Evolutionary conservation across 345 rosid genomes (phyloP), one percentile per base, ranked within the genome.

Genomic region (Balakata baccata): DNA sequence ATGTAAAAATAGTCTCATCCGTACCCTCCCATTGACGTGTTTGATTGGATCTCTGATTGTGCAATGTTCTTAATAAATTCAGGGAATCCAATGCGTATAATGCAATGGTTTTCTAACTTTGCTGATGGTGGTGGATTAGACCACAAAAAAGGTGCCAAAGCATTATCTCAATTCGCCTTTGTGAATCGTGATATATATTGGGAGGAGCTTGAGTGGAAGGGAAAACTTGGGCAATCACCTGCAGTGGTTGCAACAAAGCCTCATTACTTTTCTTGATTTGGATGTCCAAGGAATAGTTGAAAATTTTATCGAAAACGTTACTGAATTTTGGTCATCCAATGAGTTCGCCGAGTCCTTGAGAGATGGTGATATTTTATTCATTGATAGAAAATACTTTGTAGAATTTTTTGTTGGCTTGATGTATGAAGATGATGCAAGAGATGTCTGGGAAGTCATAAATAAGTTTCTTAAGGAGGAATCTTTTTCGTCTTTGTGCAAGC

Each of bases 141-240:
- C 77, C 97, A 92, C 45, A 89, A 81, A 68, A 82, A 84, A 71
- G 98, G 97, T n/a, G 96, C 98, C 61, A 92, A 80, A 81, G 96
- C 92, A 22, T 82, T 94, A 68, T 90, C 95, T 0, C 91, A 92
- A 77, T 94, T 90, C 75, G 90, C 98, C 37, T 94, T 94, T 76
- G 78, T 86, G 6, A 88, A 94, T 75, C 84, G 98, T 12, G 97
- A 94, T 87, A 81, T 88, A 23, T 92, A 98, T 71, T 94, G 99
- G 99, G 99, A 89, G 70, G 99, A 89, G 83, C 97, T 94, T 64
- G 92, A 89, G 69, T 94, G 98, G 99, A 87, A 84, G 66, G 97
- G 99, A 47, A 94, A 90, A 69, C 98, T 92, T 51, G 98, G 99
- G 23, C 99, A 94, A 51, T 95, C 98, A 1, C 98, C 98, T 65